Conservation (phyloP, 495 filamentous ascomycete species). For the Aspergillus hancockii region DNA sequence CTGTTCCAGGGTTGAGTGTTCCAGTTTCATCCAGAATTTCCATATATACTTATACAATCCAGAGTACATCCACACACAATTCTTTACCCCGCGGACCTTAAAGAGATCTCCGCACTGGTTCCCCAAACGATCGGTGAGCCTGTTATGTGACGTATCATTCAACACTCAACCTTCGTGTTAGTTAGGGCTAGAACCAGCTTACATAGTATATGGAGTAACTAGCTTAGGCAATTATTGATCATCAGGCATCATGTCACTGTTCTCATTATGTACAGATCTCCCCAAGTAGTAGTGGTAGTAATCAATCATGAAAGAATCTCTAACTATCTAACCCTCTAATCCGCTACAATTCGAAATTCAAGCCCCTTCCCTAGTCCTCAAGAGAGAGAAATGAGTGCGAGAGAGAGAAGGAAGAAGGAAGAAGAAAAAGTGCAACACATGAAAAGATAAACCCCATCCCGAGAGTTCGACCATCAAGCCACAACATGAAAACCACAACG, state of each 20-base stretch:
- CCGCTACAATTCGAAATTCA: too few species aligned
- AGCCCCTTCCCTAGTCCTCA: not conserved
- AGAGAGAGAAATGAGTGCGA: too few species aligned
- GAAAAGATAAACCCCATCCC: not conserved
- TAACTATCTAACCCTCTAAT: not conserved
- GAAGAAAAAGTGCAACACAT: not conserved
- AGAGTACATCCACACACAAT: too few species aligned
- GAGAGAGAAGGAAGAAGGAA: not conserved
- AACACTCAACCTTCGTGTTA: not conserved
- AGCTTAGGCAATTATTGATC: not conserved
- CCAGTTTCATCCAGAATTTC: not conserved
- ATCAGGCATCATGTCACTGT: not conserved
- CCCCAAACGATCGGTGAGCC: not conserved
- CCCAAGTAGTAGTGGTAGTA: too few species aligned
- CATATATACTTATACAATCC: too few species aligned
- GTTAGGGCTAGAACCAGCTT: not conserved
- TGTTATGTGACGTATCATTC: not conserved
- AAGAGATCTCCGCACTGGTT: not conserved
- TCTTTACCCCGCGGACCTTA: not conserved
- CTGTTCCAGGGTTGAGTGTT: not conserved
- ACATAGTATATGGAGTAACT: too few species aligned
- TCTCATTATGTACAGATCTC: too few species aligned
- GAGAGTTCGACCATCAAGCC: not conserved
- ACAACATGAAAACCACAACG: constrained; percentile 4
- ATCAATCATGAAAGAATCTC: too few species aligned